Evolutionary conservation across 1,139 yeast species (phyloP).

Genomic region (Suhomyces anneliseae): DNA sequence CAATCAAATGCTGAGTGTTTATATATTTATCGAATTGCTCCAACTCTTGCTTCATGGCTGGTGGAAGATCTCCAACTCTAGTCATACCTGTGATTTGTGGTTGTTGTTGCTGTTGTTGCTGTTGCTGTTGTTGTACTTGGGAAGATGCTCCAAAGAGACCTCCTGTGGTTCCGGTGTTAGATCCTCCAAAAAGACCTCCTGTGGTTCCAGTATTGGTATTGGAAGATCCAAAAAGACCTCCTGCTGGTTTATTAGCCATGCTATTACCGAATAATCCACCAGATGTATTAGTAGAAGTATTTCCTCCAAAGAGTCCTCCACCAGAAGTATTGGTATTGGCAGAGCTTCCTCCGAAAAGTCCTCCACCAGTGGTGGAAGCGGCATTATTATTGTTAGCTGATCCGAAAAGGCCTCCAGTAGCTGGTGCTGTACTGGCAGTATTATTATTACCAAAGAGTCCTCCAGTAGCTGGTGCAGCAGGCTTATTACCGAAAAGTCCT

Average conservation of each 20-base stretch:
- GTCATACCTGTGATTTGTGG: conserved; percentile 77
- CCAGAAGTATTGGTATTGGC: conserved; percentile 11
- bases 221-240: conserved; percentile 1
- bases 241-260: not conserved
- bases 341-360: conserved; percentile 10
- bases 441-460: conserved; percentile 14
- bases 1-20: conserved; percentile 76
- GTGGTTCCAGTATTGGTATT: too few relatives aligned
- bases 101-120: conserved; percentile 37
- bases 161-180: not conserved
- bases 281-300: conserved; percentile 3
- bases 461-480: conserved; percentile 16
- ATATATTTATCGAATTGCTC: conserved; percentile 84
- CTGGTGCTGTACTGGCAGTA: conserved; percentile 2
- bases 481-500: conserved; percentile 22
- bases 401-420: conserved; percentile 17
- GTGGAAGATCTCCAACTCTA: conserved; percentile 82
- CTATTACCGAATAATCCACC: conserved; percentile 31
- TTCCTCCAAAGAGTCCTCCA: conserved; percentile 14
- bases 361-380: conserved; percentile 7
- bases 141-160: conserved; percentile 5
- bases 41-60: conserved; percentile 66
- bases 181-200: conserved; percentile 1
- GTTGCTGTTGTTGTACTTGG: conserved; percentile 16
- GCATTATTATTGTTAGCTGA: conserved; percentile 5